Evolutionary conservation across 2,329 filamentous ascomycete genomes (phyloP), one percentile per base, ranked within the genome.

Genomic region (Exophiala spinifera): DNA sequence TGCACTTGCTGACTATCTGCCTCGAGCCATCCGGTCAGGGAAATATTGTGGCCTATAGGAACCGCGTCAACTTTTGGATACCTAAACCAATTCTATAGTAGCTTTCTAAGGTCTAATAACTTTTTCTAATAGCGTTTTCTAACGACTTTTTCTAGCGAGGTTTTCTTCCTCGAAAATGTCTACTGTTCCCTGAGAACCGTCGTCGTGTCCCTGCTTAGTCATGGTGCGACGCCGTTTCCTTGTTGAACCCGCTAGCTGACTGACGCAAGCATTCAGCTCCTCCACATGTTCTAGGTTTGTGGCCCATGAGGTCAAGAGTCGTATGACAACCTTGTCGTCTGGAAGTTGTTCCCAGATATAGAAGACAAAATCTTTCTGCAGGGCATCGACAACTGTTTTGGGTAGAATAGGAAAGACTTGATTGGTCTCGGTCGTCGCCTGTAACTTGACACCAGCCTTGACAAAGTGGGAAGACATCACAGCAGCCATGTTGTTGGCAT

Each of bases 281-380:
- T 77, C 72, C 11, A 79, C 66, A 65, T 77, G 68, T 14, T 63
- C 55, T 2, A 60, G 59, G 13, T 77, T 73, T 3, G 77, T 79
- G 7, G 77, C 76, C 77, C 77, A 79, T 0, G 76, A 79, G 1
- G 77, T 79, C 23, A 79, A 64, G 46, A 79, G 61, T 7, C 77
- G 68, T 3, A 79, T 69, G 3, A 77, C 72, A 0, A 71, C 71
- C 44, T 66, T 61, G 6, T 67, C 69, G 49, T 73, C 68, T 0
- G 70, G 70, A 20, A 67, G 63, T 52, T 71, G 70, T 34, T 79
- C 75, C 77, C 77, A 79, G 0, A 74, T 69, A 56, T 79, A 77
- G 49, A 79, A 79, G 1, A 64, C 61, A 52, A 77, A 79, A 4
- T 67, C 61, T 39, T 74, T 69, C 55, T 78, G 72, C 33, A 79